Percentiles rank a stretch among this genome's conserved stretches.
Conservation (phyloP, 2,329 filamentous ascomycete genomes). For the Fusarium sp. region DNA sequence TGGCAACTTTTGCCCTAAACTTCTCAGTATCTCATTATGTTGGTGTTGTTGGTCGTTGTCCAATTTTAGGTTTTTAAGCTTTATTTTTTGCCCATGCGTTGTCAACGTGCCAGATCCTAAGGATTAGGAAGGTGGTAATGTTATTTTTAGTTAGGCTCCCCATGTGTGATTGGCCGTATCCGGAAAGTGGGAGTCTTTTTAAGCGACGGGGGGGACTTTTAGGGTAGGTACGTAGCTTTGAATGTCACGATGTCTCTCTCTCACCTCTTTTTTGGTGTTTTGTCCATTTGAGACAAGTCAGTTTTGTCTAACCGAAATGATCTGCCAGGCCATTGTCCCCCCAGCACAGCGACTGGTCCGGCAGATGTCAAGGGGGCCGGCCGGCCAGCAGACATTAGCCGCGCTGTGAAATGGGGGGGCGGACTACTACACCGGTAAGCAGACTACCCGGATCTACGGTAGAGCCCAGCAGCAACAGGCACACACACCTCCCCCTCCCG, state of each 20-base stretch:
- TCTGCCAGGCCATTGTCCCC: neutral
- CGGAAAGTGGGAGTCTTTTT: neutral
- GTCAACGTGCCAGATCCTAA: neutral
- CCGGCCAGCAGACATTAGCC: neutral
- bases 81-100: neutral
- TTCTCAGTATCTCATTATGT: neutral
- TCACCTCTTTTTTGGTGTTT: neutral
- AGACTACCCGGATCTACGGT: slow-evolving; percentile 7
- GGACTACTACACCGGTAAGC: neutral
- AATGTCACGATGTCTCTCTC: neutral
- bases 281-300: neutral
- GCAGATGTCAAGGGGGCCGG: neutral
- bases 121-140: neutral
- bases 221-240: neutral
- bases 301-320: neutral
- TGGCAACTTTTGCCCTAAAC: too few relatives aligned
- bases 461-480: neutral
- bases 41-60: neutral
- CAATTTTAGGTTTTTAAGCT: neutral
- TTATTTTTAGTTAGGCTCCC: neutral
- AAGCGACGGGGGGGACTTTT: neutral
- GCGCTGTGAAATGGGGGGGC: neutral
- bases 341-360: slow-evolving; percentile 3
- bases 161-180: neutral
- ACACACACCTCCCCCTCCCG: neutral